Percentiles rank a stretch among this genome's conserved stretches.
These are phyloP conservation scores for Naganishia albida DNA, from an alignment of 1,284 basidiomycete species.

Conservation along the genomic window DNA sequence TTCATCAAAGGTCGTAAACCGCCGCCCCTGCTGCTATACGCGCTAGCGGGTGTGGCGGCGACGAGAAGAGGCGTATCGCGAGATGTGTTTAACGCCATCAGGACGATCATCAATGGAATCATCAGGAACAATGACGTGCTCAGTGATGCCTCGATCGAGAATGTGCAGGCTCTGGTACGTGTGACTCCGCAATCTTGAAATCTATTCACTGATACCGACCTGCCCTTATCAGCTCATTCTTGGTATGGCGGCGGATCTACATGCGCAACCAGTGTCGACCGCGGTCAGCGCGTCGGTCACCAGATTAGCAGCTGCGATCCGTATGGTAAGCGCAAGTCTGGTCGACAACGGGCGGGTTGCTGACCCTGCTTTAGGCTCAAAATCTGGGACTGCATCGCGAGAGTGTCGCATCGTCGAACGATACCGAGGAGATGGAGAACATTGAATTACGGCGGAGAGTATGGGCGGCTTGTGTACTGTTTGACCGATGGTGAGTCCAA, in stretches of 20 bases:
- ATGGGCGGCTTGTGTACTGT: slow-evolving; percentile 88
- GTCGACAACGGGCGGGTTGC: slow-evolving; percentile 40
- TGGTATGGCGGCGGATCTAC: slow-evolving; percentile 47
- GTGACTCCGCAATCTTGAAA: no score
- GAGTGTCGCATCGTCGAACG: slow-evolving; percentile 39
- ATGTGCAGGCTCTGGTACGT: slow-evolving; percentile 82
- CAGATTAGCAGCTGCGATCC: slow-evolving; percentile 61
- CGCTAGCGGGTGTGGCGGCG: slow-evolving; percentile 88
- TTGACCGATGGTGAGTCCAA: slow-evolving; percentile 75
- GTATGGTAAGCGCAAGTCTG: slow-evolving; percentile 64
- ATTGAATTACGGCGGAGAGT: slow-evolving; percentile 80
- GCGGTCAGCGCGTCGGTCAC: slow-evolving; percentile 51
- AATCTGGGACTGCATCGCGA: slow-evolving; percentile 86
- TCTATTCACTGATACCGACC: neutral
- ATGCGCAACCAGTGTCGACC: slow-evolving; percentile 51
- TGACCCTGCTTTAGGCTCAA: slow-evolving; percentile 65
- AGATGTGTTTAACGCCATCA: slow-evolving; percentile 77
- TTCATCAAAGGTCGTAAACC: slow-evolving; percentile 65
- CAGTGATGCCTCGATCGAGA: slow-evolving; percentile 78
- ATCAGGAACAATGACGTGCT: slow-evolving; percentile 88
- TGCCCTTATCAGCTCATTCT: slow-evolving; percentile 22
- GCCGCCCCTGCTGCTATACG: slow-evolving; percentile 70
- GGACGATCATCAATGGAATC: slow-evolving; percentile 78
- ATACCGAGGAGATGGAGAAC: slow-evolving; percentile 51
- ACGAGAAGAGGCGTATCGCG: slow-evolving; percentile 80